Evolutionary conservation across 106 monocot genomes (phyloP), one percentile per base, ranked within the genome.

Genomic region (Xerophyta viscosa): DNA sequence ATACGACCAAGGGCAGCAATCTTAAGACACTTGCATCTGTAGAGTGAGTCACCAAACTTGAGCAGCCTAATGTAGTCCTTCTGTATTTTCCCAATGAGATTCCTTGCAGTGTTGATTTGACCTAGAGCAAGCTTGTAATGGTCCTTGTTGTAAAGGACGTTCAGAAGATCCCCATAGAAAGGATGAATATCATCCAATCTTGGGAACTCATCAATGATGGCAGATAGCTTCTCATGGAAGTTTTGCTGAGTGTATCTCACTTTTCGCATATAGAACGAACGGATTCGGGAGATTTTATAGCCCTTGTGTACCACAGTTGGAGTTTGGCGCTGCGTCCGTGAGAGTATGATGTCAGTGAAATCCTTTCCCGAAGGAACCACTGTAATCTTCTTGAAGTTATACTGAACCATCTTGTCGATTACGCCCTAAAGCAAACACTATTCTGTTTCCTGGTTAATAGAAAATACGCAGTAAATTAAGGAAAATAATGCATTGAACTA

Each of bases 271-370:
- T 98, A 98, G 54, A 98, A 98, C 15, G 82, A 72, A 22, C 90
- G 82, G 26, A 98, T 67, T 11, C 98, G 98, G 20, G 70, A 57
- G 18, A 98, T 98, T 33, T 79, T 64, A 72, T 98, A 98, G 18
- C 98, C 98, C 50, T 98, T 98, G 64, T 90, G 98, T 20, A 98
- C 98, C 14, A 98, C 98, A 22, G 98, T 98, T 22, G 98, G 90
- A 1, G 98, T 98, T 57, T 98, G 98, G 30, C 98, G 69, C 24
- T 98, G 98, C 20, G 98, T 98, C 19, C 98, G 75, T 0, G 98
- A 98, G 18, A 98, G 77, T 17, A 90, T 82, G 36, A 98, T 98
- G 53, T 98, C 90, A 48, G 86, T 71, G 37, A 90, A 77, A 24
- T 86, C 82, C 74, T 90, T 86, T 37, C 80, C 77, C 17, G 98